A percentile compares a stretch with the other conserved stretches of the same genome.
phyloP scores from a whole-genome alignment of 2,329 filamentous ascomycete genomes.

The Cladosporium velox region DNA sequence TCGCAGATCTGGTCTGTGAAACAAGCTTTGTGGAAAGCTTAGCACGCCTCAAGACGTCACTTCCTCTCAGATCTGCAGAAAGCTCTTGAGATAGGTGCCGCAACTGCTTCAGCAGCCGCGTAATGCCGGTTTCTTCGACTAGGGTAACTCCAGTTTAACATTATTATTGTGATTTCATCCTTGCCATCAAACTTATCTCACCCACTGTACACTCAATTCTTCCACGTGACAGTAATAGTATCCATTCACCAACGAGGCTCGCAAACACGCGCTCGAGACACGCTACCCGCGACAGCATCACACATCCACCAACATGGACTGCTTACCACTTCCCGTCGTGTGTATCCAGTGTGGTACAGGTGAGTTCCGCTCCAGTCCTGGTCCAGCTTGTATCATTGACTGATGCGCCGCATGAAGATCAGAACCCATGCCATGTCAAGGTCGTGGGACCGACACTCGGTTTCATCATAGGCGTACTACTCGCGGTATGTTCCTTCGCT shows the following conservation, averaged over 20 bases:
- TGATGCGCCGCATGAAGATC: conserved; percentile 28
- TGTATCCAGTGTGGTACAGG: conserved; percentile 42
- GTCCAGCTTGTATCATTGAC: not conserved
- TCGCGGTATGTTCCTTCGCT: conserved; percentile 31
- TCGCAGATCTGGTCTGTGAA: not conserved
- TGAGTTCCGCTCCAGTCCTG: not conserved
- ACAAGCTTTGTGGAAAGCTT: conserved; percentile 13
- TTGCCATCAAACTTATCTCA: not conserved
- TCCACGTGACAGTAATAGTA: not conserved
- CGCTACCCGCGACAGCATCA: not conserved
- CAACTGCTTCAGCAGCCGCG: not conserved
- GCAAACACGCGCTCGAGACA: not conserved
- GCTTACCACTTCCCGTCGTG: conserved; percentile 36
- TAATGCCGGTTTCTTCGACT: not conserved
- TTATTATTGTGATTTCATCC: not conserved
- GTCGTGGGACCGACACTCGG: conserved; percentile 42
- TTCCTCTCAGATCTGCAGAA: conserved; percentile 12
- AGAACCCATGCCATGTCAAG: conserved; percentile 43
- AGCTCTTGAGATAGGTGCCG: not conserved
- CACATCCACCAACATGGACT: conserved; percentile 21
- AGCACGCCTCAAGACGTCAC: conserved; percentile 5
- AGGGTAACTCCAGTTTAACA: not conserved
- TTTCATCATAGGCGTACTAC: conserved; percentile 37
- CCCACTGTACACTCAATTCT: not conserved
- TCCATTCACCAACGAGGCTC: not conserved